These are phyloP conservation scores for Bisporella sp. DNA, from an alignment of 2,329 filamentous ascomycete species.

Conservation along the genomic window DNA sequence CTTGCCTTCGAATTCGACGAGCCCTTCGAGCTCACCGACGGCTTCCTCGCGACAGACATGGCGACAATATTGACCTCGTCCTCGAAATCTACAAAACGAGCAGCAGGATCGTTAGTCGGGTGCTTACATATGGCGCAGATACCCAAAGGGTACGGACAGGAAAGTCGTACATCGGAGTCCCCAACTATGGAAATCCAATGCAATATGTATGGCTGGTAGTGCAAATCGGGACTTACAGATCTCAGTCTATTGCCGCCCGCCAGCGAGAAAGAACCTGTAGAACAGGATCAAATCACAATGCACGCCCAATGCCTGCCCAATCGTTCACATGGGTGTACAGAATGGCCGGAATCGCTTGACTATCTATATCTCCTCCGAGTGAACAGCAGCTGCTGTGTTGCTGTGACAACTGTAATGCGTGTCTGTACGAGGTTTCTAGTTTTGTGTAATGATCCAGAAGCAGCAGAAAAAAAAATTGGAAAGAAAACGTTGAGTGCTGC, in stretches of 20 bases:
- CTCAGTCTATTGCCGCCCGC: constrained; percentile 23
- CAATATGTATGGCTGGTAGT: no score
- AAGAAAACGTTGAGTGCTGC: constrained; percentile 17
- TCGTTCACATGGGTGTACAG: constrained; percentile 26
- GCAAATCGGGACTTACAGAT: constrained; percentile 18
- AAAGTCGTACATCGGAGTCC: constrained; percentile 8
- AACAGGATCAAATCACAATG: constrained; percentile 27
- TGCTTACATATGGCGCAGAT: constrained; percentile 18
- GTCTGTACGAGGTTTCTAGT: constrained; percentile 12
- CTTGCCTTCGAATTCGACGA: constrained; percentile 34
- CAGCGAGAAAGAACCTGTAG: constrained; percentile 22
- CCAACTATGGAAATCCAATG: constrained; percentile 11
- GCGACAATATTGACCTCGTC: constrained; percentile 29
- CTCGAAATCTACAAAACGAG: constrained; percentile 21
- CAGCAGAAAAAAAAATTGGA: constrained; percentile 11
- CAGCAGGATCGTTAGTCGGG: constrained; percentile 23
- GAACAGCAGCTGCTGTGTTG: constrained; percentile 15
- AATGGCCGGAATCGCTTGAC: constrained; percentile 15
- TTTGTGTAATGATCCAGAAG: constrained; percentile 17
- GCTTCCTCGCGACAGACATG: constrained; percentile 57
- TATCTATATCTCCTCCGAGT: constrained; percentile 14
- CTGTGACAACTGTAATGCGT: constrained; percentile 18
- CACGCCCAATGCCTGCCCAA: constrained; percentile 24
- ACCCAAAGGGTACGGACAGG: constrained; percentile 17
- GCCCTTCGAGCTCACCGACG: constrained; percentile 51